Conservation (phyloP, 2,329 filamentous ascomycete species). For the Sporothrix euskadiensis region DNA sequence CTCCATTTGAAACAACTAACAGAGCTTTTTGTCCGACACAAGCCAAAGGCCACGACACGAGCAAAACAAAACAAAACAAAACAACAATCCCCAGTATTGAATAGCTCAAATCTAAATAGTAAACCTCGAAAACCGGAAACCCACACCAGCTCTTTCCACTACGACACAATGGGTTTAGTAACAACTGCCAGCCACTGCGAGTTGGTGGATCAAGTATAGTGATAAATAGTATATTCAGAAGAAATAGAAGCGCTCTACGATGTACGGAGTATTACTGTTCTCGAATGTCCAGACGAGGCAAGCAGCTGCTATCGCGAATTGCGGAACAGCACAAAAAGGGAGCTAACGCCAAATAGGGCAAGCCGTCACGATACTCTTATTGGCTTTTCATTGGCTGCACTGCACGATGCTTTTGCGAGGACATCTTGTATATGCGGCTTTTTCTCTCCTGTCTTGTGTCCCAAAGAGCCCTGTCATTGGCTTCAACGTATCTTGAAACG, state of each 20-base stretch:
- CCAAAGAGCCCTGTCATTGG: slow-evolving; percentile 28
- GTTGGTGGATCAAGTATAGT: background rate
- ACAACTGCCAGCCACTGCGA: background rate
- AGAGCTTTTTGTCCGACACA: background rate
- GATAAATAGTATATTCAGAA: too few relatives aligned
- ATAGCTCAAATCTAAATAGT: background rate
- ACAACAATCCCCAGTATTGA: background rate
- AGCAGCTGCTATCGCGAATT: background rate
- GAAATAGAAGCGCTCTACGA: background rate
- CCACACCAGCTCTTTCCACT: slow-evolving; percentile 4
- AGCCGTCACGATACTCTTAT: slow-evolving; percentile 16
- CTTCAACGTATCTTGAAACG: background rate
- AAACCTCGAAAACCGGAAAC: background rate
- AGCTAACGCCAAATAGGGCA: slow-evolving; percentile 21
- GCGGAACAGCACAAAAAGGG: background rate
- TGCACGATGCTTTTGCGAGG: background rate
- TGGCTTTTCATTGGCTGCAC: background rate
- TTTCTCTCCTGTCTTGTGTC: background rate
- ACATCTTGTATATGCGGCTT: slow-evolving; percentile 4
- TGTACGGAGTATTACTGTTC: background rate
- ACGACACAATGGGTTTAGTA: slow-evolving; percentile 15
- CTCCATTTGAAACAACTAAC: background rate
- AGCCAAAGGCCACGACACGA: background rate
- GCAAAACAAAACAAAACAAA: background rate
- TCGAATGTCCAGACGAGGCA: background rate